Conservation (phyloP, 176 grass and related monocot genomes). For the Avena eriantha region DNA sequence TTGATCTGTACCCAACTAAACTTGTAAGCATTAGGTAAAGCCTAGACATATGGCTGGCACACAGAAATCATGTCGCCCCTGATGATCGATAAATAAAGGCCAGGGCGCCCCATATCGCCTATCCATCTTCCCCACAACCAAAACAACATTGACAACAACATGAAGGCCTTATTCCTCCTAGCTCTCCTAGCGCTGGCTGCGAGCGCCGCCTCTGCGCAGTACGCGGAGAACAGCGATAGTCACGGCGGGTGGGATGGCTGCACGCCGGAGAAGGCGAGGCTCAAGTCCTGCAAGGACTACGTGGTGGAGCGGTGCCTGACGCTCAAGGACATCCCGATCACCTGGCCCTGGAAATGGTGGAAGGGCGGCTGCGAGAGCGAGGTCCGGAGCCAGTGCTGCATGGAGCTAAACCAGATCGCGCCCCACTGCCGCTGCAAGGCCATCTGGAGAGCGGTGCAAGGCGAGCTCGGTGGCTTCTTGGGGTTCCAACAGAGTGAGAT, state of each 20-base stretch:
- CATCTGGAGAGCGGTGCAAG: background rate
- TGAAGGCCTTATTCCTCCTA: slow-evolving; percentile 25
- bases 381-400: background rate
- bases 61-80: background rate
- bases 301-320: slow-evolving; percentile 15
- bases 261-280: background rate
- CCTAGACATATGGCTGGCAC: background rate
- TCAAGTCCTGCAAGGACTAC: slow-evolving; percentile 25
- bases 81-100: background rate
- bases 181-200: background rate
- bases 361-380: background rate
- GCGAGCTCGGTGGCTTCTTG: background rate
- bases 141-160: background rate
- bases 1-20: background rate
- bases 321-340: background rate
- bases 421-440: slow-evolving; percentile 20
- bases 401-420: background rate
- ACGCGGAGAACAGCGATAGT: background rate
- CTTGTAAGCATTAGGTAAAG: background rate
- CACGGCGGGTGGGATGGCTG: background rate
- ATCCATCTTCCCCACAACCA: background rate
- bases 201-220: background rate
- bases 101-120: too few species aligned
- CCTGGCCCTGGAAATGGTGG: slow-evolving; percentile 24
- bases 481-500: background rate